A percentile compares a stretch with the other conserved stretches of the same genome.
These are phyloP conservation scores for Scortechinia acanthostroma DNA, from an alignment of 2,329 filamentous ascomycete species.

Conservation along the genomic window DNA sequence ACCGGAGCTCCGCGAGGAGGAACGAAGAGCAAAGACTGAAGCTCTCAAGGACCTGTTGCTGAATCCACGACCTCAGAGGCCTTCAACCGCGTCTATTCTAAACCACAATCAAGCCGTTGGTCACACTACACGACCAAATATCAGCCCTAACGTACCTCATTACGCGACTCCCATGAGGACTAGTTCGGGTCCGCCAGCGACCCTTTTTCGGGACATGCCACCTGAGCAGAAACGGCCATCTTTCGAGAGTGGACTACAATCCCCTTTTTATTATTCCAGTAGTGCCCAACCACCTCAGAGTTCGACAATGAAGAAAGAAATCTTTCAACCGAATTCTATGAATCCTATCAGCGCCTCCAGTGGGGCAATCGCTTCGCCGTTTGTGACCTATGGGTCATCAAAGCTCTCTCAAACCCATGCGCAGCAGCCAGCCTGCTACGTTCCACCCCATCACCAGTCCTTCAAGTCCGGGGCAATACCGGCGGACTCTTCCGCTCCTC, in stretches of 20 bases:
- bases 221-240: not conserved
- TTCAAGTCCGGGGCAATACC: not conserved
- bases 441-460: not conserved
- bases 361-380: not conserved
- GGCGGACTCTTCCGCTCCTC: slow-evolving; percentile 9
- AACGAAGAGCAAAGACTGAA: slow-evolving; percentile 29
- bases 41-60: slow-evolving; percentile 33
- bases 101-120: slow-evolving; percentile 2
- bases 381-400: no score
- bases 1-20: slow-evolving; percentile 20
- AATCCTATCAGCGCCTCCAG: not conserved
- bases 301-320: not conserved
- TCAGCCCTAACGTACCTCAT: not conserved
- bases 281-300: not conserved
- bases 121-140: slow-evolving; percentile 3
- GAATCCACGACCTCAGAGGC: slow-evolving; percentile 26
- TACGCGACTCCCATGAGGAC: not conserved
- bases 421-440: not conserved
- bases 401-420: no score
- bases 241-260: not conserved
- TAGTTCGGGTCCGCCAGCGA: not conserved
- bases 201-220: not conserved
- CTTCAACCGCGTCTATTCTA: slow-evolving; percentile 15
- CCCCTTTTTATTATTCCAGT: not conserved
- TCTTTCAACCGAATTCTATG: no score